Evolutionary conservation across 495 filamentous ascomycete genomes (phyloP), one percentile per base, ranked within the genome.

Genomic region (Aspergillus affinis): DNA sequence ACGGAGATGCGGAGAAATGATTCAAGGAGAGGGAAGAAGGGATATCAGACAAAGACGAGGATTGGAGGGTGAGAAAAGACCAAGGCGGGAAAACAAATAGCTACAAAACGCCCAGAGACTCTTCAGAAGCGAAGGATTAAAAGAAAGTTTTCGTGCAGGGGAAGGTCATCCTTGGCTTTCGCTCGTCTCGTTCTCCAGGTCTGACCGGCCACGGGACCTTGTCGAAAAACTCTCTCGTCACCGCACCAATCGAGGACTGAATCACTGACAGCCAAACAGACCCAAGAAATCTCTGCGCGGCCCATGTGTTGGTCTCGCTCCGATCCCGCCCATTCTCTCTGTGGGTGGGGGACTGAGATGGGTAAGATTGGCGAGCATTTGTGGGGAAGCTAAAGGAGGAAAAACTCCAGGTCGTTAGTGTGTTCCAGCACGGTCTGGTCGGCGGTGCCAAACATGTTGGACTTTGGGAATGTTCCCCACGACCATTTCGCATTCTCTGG

Each of bases 211-310:
- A 41, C 36, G 36, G 19, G 54, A 48, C 54, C 15, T 48, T 57
- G 32, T 54, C 12, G 13, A 46, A 26, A 46, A 41, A 41, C 36
- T 41, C 12, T 10, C 36, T 12, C 52, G 6, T 45, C 45, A 19
- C n/a, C 45, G 32, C 26, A 30, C 30, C 41, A 54, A 32, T 32
- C 51, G n/a, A 54, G n/a, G 23, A 26, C 23, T 26, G 23, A 26
- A 2, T 26, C 7, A 18, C 41, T 17, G 32, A 7, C 20, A 17
- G 52, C 52, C 36, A 41, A 41, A 17, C 36, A 4, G 36, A 4
- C 36, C 8, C 53, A 48, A 44, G 54, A 57, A 57, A 57, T 57
- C 54, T 57, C 54, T 57, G 54, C 54, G 36, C 13, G 36, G 36
- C 21, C 26, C 27, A 19, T 44, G 15, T 57, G 36, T 10, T 48